phyloP scores from a whole-genome alignment of 202 grass and related monocot genomes.

The Digitaria exilis region DNA sequence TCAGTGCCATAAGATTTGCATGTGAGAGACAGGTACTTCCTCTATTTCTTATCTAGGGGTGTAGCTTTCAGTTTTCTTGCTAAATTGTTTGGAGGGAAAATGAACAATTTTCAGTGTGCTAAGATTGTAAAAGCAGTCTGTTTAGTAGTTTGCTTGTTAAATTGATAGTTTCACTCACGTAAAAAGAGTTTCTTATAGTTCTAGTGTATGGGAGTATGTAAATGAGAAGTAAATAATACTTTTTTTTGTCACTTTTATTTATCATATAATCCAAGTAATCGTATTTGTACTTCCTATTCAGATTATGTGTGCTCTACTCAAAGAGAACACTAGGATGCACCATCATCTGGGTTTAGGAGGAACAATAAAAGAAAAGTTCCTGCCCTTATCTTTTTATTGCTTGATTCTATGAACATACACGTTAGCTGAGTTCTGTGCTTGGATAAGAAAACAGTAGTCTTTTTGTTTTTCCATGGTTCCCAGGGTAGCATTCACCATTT shows the following conservation, averaged over 20 bases:
- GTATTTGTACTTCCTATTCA: constrained; percentile 10
- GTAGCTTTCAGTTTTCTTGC: background rate
- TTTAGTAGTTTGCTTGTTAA: background rate
- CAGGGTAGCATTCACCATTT: background rate
- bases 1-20: constrained; percentile 56
- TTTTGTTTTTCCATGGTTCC: constrained; percentile 13
- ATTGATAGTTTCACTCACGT: constrained; percentile 7
- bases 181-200: background rate
- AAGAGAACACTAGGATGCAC: background rate
- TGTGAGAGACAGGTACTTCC: constrained; percentile 66
- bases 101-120: background rate
- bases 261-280: constrained; percentile 5
- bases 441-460: background rate
- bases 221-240: constrained; percentile 9
- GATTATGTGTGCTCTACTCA: constrained; percentile 2
- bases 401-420: background rate
- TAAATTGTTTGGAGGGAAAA: background rate
- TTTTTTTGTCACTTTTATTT: constrained; percentile 11
- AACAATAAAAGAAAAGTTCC: background rate
- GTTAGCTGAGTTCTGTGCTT: background rate
- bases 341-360: background rate
- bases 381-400: background rate
- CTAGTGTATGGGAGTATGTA: background rate
- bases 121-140: background rate
- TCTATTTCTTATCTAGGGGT: constrained; percentile 15